A percentile compares a stretch with the other conserved stretches of the same genome.
Conservation (phyloP, 768 basidiomycete species). For the Suillus subaureus region DNA sequence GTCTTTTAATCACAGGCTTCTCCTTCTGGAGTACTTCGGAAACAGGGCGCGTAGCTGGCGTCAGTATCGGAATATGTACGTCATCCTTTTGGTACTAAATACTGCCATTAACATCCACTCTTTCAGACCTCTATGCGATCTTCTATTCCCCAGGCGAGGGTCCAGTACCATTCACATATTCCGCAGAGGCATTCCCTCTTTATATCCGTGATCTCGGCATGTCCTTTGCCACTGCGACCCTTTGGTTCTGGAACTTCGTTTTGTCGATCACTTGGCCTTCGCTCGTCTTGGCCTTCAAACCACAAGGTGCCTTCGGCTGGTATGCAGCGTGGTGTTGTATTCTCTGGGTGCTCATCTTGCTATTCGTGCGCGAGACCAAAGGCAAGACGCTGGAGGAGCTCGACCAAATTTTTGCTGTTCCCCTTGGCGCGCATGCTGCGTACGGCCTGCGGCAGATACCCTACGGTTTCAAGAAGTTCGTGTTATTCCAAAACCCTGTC, state of each 20-base stretch:
- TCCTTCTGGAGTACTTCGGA: constrained; percentile 55
- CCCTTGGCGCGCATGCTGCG: constrained; percentile 53
- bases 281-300: constrained; percentile 60
- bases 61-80: constrained; percentile 53
- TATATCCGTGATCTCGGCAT: constrained; percentile 59
- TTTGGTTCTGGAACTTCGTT: constrained; percentile 66
- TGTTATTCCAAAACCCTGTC: constrained; percentile 35
- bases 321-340: constrained; percentile 64
- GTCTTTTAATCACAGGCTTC: constrained; percentile 74
- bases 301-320: constrained; percentile 76
- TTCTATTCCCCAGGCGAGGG: constrained; percentile 88
- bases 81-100: background rate
- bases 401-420: constrained; percentile 54
- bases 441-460: constrained; percentile 61
- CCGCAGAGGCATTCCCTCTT: constrained; percentile 90
- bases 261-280: constrained; percentile 74
- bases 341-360: constrained; percentile 56
- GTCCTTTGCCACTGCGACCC: constrained; percentile 65
- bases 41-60: constrained; percentile 45
- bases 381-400: constrained; percentile 64
- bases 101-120: constrained; percentile 10
- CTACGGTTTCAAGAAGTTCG: constrained; percentile 52
- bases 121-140: constrained; percentile 50
- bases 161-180: constrained; percentile 89
- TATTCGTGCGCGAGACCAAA: constrained; percentile 75